These are phyloP conservation scores for Geranomyces variabilis DNA, from an alignment of 192 early-diverging fungal species.

Conservation along the genomic window DNA sequence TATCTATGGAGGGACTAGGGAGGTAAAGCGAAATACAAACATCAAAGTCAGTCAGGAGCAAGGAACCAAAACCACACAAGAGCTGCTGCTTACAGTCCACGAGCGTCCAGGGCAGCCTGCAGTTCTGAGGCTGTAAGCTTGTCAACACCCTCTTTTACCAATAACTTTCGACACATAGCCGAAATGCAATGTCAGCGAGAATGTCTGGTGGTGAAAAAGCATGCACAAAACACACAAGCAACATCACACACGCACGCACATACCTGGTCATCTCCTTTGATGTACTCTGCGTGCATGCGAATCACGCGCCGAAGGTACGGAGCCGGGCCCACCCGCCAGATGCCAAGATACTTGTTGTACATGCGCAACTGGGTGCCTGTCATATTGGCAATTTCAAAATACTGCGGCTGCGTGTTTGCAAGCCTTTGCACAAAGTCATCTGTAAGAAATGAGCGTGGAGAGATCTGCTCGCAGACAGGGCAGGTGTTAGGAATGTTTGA, in stretches of 20 bases:
- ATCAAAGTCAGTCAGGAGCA: neutral
- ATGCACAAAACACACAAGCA: too few relatives aligned
- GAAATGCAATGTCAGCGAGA: too few relatives aligned
- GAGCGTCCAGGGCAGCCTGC: slow-evolving; percentile 23
- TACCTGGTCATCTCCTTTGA: slow-evolving; percentile 29
- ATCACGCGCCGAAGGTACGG: slow-evolving; percentile 28
- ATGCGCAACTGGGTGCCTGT: slow-evolving; percentile 14
- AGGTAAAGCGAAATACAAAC: neutral
- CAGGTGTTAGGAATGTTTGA: neutral
- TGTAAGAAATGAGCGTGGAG: slow-evolving; percentile 3
- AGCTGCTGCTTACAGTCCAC: slow-evolving; percentile 19
- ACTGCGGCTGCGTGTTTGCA: slow-evolving; percentile 33
- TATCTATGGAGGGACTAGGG: slow-evolving; percentile 14
- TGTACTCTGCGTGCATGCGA: slow-evolving; percentile 26
- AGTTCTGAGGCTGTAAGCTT: slow-evolving; percentile 10
- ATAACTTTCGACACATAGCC: neutral
- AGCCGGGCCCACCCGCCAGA: slow-evolving; percentile 26
- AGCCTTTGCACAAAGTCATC: slow-evolving; percentile 23
- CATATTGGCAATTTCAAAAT: slow-evolving; percentile 24
- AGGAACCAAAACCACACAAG: neutral
- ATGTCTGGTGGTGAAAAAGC: neutral
- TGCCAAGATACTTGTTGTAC: slow-evolving; percentile 31
- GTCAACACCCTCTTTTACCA: slow-evolving; percentile 25
- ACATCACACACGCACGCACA: too few relatives aligned
- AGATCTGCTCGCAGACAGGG: slow-evolving; percentile 13